Percentiles rank a stretch among this genome's conserved stretches.
Evolutionary conservation across 768 basidiomycete species (phyloP).

Genomic region (Termitomyces sp.): DNA sequence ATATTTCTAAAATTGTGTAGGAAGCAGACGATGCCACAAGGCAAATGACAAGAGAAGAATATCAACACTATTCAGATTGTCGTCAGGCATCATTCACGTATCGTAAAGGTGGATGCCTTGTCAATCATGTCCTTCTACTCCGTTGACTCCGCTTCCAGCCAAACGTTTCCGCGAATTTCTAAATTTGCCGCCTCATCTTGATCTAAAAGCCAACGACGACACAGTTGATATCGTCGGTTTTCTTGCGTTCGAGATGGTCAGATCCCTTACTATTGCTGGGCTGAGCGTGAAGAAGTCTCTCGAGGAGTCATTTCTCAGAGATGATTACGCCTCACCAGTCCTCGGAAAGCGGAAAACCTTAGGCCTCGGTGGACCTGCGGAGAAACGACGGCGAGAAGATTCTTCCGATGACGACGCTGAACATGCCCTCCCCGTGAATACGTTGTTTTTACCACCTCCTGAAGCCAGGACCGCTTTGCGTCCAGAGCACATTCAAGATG

Average conservation of each 20-base stretch:
- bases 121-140: neutral
- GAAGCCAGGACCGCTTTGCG: constrained; percentile 75
- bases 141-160: constrained; percentile 38
- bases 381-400: constrained; percentile 53
- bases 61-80: constrained; percentile 95
- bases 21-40: constrained; percentile 95
- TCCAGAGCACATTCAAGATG: constrained; percentile 88
- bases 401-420: constrained; percentile 61
- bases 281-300: constrained; percentile 78
- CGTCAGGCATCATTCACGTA: constrained; percentile 96
- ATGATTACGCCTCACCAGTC: constrained; percentile 61
- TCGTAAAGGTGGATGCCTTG: constrained; percentile 70
- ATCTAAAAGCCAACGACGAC: constrained; percentile 89
- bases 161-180: constrained; percentile 96
- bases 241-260: constrained; percentile 95
- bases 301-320: constrained; percentile 66
- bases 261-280: constrained; percentile 86
- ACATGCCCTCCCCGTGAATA: constrained; percentile 61
- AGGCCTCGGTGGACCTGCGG: constrained; percentile 41
- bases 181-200: constrained; percentile 81
- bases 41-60: constrained; percentile 96
- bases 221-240: constrained; percentile 97
- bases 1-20: constrained; percentile 28
- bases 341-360: constrained; percentile 68
- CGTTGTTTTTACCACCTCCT: constrained; percentile 77